Conservation (phyloP, 2,329 filamentous ascomycete genomes). For the Alternaria viburni region DNA sequence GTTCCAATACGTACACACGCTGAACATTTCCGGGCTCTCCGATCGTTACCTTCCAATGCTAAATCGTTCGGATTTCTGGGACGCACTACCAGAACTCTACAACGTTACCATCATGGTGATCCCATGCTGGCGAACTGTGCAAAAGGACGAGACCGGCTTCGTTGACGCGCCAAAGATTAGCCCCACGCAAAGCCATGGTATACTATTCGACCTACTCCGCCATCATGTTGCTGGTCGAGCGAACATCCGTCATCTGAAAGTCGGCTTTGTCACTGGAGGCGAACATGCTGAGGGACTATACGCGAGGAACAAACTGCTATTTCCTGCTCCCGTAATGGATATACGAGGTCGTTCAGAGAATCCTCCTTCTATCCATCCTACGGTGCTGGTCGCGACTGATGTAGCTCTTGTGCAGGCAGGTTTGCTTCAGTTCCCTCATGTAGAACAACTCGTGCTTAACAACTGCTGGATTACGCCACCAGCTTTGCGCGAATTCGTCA, state of each 20-base stretch:
- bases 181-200: conserved; percentile 59
- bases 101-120: conserved; percentile 66
- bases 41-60: conserved; percentile 65
- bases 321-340: conserved; percentile 65
- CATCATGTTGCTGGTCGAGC: conserved; percentile 56
- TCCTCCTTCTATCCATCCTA: conserved; percentile 1
- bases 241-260: conserved; percentile 64
- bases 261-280: conserved; percentile 72
- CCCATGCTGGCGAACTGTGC: conserved; percentile 69
- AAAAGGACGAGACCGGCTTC: conserved; percentile 59
- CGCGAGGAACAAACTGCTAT: conserved; percentile 66
- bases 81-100: conserved; percentile 60
- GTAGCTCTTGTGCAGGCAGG: conserved; percentile 20
- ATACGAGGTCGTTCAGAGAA: conserved; percentile 6
- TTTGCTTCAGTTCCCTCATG: conserved; percentile 61
- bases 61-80: conserved; percentile 67
- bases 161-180: conserved; percentile 57
- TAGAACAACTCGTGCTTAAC: conserved; percentile 66
- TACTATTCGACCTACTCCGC: conserved; percentile 61
- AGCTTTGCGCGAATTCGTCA: conserved; percentile 61
- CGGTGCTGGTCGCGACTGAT: conserved; percentile 18
- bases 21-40: conserved; percentile 70
- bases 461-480: conserved; percentile 73
- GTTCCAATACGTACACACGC: conserved; percentile 62
- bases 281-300: conserved; percentile 68